Evolutionary conservation across 345 rosid genomes (phyloP), one percentile per base, ranked within the genome.

Genomic region (Orychophragmus violaceus): DNA sequence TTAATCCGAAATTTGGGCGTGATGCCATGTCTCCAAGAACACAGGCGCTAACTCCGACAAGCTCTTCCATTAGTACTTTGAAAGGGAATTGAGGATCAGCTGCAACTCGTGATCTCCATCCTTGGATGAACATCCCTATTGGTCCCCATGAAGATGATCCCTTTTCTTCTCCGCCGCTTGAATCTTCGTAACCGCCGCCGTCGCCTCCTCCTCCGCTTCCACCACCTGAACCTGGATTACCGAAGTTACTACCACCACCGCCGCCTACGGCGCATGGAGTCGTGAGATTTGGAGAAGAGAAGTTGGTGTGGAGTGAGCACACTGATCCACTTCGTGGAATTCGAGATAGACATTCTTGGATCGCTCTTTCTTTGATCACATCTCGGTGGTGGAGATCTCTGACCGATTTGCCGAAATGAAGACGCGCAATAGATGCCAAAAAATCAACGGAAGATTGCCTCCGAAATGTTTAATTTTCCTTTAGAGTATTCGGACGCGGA

Each of bases 21-120:
- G 97, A 83, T 0, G 99, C 93, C 99, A 94, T 91, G 74, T 94
- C 99, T 0, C 99, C 99, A 4, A 91, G 77, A 23, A 94, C 91
- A 48, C 87, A 82, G 19, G 99, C 91, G 8, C 82, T 82, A 1
- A 94, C 95, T 0, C 99, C 99, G 1, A 94, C 99, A 3, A 88
- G 52, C 58, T 85, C 90, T 70, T 94, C 99, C 97, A 94, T 94
- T 29, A 94, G 63, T 16, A 91, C 97, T 77, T 94, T 94, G 76
- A 90, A 94, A 3, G 95, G 91, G 63, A 94, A 94, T 35, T 94
- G 96, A 2, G 97, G 80, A 75, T 94, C 99, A 0, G 99, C 99
- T 4, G 93, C 82, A 2, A 94, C 96, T 45, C 99, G 77, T 1
- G 88, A 81, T 63, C 96, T 78, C 99, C 99, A 94, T 17, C 99